Evolutionary conservation across 495 filamentous ascomycete species (phyloP).

Genomic region (Annulohypoxylon bovei): DNA sequence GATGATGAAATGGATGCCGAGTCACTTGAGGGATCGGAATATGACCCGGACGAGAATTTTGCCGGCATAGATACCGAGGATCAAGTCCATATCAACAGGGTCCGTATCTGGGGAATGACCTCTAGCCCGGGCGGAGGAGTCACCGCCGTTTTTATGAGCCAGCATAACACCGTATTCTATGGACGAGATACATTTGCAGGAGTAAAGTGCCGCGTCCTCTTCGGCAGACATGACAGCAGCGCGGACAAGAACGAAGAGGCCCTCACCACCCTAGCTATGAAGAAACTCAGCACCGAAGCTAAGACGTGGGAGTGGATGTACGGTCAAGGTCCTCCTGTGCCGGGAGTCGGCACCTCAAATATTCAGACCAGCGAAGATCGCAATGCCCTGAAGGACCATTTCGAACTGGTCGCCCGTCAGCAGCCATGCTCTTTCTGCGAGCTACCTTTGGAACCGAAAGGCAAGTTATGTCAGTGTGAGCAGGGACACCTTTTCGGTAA

Average conservation of each 20-base stretch:
- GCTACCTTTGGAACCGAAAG: slow-evolving; percentile 23
- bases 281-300: slow-evolving; percentile 55
- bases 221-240: slow-evolving; percentile 44
- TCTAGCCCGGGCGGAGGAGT: slow-evolving; percentile 56
- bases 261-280: background rate
- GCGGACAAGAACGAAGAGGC: slow-evolving; percentile 6
- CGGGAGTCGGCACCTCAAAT: slow-evolving; percentile 39
- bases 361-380: slow-evolving; percentile 6
- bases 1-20: slow-evolving; percentile 31
- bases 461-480: slow-evolving; percentile 31
- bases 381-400: slow-evolving; percentile 42
- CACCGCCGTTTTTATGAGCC: slow-evolving; percentile 51
- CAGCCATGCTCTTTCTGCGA: slow-evolving; percentile 55
- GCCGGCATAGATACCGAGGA: slow-evolving; percentile 36
- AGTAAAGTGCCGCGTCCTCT: slow-evolving; percentile 51
- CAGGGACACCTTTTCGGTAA: slow-evolving; percentile 49
- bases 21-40: slow-evolving; percentile 40
- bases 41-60: slow-evolving; percentile 38
- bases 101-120: slow-evolving; percentile 57
- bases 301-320: slow-evolving; percentile 60
- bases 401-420: slow-evolving; percentile 36
- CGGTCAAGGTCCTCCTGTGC: slow-evolving; percentile 54
- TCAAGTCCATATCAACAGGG: slow-evolving; percentile 54
- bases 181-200: slow-evolving; percentile 57
- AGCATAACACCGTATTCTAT: slow-evolving; percentile 51